Evolutionary conservation across 139 green algal species (phyloP).

Genomic region (Chlorella sp.): DNA sequence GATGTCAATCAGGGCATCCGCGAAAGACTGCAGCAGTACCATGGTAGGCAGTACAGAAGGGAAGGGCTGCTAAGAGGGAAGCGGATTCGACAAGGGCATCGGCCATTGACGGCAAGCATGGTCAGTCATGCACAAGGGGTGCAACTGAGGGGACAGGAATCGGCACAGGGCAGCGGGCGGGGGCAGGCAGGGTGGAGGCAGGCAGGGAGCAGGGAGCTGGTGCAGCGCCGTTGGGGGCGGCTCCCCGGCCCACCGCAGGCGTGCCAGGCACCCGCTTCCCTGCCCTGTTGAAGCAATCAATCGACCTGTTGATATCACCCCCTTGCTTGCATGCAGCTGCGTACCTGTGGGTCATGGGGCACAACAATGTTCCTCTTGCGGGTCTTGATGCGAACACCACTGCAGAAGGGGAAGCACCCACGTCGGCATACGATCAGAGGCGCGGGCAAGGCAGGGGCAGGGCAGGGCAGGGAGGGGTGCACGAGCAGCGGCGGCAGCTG

Average conservation of each 20-base stretch:
- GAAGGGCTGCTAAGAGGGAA: no score
- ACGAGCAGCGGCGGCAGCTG: not conserved
- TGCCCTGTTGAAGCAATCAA: no score
- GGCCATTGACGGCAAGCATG: not conserved
- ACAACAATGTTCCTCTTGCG: slow-evolving; percentile 97
- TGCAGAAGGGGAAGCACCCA: slow-evolving; percentile 55
- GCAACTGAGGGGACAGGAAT: no score
- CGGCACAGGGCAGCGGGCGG: no score
- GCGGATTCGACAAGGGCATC: no score
- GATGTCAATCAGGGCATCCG: slow-evolving; percentile 87
- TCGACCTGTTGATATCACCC: no score
- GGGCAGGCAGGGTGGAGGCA: not conserved
- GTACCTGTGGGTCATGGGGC: slow-evolving; percentile 84
- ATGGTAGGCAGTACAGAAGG: not conserved
- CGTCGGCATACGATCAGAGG: no score
- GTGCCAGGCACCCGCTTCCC: no score
- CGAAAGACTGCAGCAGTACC: slow-evolving; percentile 74
- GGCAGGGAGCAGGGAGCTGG: not conserved
- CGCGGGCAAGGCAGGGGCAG: not conserved
- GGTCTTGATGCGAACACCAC: slow-evolving; percentile 93
- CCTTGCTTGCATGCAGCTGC: not conserved
- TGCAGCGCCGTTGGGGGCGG: not conserved
- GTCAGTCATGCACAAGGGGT: not conserved
- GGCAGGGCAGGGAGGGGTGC: not conserved
- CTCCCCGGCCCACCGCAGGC: no score